Evolutionary conservation across 1,284 basidiomycete species (phyloP).

Genomic region (Ceratobasidium sp.): DNA sequence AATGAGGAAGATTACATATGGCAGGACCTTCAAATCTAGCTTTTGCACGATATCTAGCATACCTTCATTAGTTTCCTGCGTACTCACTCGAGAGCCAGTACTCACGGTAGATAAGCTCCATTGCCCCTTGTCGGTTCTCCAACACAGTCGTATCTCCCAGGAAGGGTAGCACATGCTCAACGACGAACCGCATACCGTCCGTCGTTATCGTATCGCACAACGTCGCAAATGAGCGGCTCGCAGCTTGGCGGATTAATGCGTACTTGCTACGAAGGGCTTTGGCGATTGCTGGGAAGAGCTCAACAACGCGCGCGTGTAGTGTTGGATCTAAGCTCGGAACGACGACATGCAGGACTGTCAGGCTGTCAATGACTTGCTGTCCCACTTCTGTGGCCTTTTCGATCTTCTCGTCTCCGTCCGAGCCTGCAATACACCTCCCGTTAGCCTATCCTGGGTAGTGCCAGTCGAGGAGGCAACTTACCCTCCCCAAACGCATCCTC

Average conservation of each 20-base stretch:
- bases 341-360: slow-evolving; percentile 90
- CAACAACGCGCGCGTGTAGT: slow-evolving; percentile 77
- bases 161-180: slow-evolving; percentile 88
- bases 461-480: slow-evolving; percentile 55
- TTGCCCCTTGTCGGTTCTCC: slow-evolving; percentile 88
- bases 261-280: slow-evolving; percentile 85
- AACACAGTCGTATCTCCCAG: slow-evolving; percentile 86
- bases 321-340: slow-evolving; percentile 80
- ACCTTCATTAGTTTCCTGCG: neutral
- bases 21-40: slow-evolving; percentile 94
- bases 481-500: slow-evolving; percentile 75
- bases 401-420: slow-evolving; percentile 62
- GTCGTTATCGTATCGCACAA: slow-evolving; percentile 88
- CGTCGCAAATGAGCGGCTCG: slow-evolving; percentile 88
- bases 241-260: slow-evolving; percentile 90
- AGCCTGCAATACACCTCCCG: slow-evolving; percentile 65
- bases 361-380: slow-evolving; percentile 93
- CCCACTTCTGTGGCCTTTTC: slow-evolving; percentile 74
- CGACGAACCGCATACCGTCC: slow-evolving; percentile 89
- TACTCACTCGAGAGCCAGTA: slow-evolving; percentile 49
- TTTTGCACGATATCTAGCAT: slow-evolving; percentile 87
- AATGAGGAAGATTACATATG: slow-evolving; percentile 97
- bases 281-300: slow-evolving; percentile 83
- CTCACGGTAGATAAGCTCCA: slow-evolving; percentile 92
- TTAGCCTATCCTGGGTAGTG: neutral